Evolutionary conservation across 768 basidiomycete genomes (phyloP).

Genomic region (Boletus reticulatus): DNA sequence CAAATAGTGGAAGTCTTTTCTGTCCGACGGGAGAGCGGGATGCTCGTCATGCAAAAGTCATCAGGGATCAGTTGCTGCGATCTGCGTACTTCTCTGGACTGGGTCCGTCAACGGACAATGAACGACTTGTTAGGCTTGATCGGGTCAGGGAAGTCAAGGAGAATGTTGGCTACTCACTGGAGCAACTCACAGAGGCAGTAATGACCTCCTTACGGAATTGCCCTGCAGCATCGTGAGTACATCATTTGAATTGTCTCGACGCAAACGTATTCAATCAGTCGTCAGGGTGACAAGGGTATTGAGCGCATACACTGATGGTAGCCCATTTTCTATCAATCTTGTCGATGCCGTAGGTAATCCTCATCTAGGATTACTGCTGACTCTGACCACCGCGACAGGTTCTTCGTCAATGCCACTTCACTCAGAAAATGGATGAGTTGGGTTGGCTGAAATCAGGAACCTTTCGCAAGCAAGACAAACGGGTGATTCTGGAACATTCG

Average conservation of each 20-base stretch:
- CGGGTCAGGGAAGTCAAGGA: conserved; percentile 25
- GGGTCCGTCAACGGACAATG: neutral
- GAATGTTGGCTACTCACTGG: conserved; percentile 24
- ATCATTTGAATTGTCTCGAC: neutral
- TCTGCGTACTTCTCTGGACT: conserved; percentile 19
- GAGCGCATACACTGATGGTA: conserved; percentile 50
- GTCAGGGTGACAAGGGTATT: conserved; percentile 42
- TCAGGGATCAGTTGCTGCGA: conserved; percentile 28
- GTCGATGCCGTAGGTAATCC: conserved; percentile 47
- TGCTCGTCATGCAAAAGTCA: conserved; percentile 21
- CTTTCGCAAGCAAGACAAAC: conserved; percentile 39
- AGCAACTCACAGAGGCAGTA: conserved; percentile 21
- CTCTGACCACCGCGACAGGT: conserved; percentile 35
- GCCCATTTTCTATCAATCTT: conserved; percentile 55
- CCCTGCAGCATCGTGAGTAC: conserved; percentile 24
- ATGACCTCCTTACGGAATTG: conserved; percentile 14
- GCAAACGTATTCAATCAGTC: neutral
- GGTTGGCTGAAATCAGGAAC: conserved; percentile 47
- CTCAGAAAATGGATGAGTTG: conserved; percentile 49
- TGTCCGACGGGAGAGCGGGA: conserved; percentile 28
- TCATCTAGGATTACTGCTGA: neutral
- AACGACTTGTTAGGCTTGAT: conserved; percentile 27
- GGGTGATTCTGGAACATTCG: conserved; percentile 43
- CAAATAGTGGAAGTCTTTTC: conserved; percentile 35
- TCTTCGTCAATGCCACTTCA: conserved; percentile 55